Evolutionary conservation across 2,329 filamentous ascomycete genomes (phyloP).

Genomic region (Colletotrichum incanum): DNA sequence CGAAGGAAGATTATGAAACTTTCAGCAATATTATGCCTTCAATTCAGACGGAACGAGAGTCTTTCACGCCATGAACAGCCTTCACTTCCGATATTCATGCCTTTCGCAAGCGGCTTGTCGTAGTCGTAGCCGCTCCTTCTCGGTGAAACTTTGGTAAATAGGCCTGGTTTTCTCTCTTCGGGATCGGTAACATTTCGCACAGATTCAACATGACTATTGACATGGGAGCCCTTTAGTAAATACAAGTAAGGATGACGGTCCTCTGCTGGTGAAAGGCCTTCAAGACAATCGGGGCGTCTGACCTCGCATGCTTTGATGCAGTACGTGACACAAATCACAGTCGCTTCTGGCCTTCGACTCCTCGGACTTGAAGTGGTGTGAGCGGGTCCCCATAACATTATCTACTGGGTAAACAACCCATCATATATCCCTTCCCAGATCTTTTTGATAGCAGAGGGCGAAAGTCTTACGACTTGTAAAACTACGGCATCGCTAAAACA

Average conservation of each 20-base stretch:
- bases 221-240: background rate
- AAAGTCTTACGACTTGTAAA: constrained; percentile 2
- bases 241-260: too few relatives aligned
- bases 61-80: background rate
- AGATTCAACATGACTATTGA: background rate
- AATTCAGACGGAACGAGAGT: background rate
- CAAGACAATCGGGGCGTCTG: constrained; percentile 19
- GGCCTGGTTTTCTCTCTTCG: background rate
- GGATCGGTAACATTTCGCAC: background rate
- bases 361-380: constrained; percentile 35
- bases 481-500: constrained; percentile 15
- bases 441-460: background rate
- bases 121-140: background rate
- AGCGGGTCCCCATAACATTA: constrained; percentile 33
- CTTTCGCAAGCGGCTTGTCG: constrained; percentile 3
- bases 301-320: constrained; percentile 39
- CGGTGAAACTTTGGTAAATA: background rate
- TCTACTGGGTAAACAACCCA: background rate
- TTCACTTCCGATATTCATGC: constrained; percentile 12
- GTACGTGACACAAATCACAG: background rate
- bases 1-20: too few relatives aligned
- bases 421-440: background rate
- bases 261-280: background rate
- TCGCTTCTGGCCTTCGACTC: constrained; percentile 22
- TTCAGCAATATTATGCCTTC: background rate